Evolutionary conservation across 2,329 filamentous ascomycete species (phyloP).

Genomic region (Catunica adiposa): DNA sequence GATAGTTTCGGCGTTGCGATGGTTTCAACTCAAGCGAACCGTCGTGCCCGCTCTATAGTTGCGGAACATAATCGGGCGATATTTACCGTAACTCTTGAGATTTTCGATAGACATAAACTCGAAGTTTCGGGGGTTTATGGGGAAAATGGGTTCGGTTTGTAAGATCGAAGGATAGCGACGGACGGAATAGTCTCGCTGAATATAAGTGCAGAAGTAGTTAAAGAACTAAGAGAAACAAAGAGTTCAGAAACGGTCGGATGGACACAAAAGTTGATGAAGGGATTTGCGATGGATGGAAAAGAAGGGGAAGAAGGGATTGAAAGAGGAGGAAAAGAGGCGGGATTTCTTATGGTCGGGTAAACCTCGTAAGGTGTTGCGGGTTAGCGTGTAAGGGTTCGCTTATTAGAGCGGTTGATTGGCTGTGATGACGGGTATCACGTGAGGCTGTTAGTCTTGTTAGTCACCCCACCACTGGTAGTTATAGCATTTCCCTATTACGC

Average conservation of each 20-base stretch:
- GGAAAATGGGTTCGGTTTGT: constrained; percentile 35
- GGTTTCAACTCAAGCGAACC: too few relatives aligned
- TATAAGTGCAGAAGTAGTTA: constrained; percentile 16
- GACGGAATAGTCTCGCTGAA: constrained; percentile 34
- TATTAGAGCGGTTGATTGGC: neutral
- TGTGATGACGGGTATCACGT: neutral
- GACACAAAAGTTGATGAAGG: neutral
- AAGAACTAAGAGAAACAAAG: neutral
- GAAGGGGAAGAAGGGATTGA: neutral
- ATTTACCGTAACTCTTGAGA: constrained; percentile 79
- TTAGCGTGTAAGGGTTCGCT: neutral
- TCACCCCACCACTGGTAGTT: neutral
- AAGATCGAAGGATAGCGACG: constrained; percentile 30
- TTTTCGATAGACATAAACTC: constrained; percentile 99
- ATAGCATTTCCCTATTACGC: too few relatives aligned
- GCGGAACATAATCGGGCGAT: neutral
- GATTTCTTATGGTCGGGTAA: constrained; percentile 9
- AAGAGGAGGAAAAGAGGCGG: constrained; percentile 6
- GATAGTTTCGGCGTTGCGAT: too few relatives aligned
- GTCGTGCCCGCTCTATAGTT: neutral
- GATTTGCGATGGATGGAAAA: constrained; percentile 4
- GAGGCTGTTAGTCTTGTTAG: neutral
- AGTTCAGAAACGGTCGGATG: neutral
- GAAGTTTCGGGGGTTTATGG: constrained; percentile 45
- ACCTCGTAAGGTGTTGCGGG: neutral